Evolutionary conservation across 2,329 filamentous ascomycete species (phyloP), one percentile per base, ranked within the genome.

Genomic region (Hysterium pulicare): DNA sequence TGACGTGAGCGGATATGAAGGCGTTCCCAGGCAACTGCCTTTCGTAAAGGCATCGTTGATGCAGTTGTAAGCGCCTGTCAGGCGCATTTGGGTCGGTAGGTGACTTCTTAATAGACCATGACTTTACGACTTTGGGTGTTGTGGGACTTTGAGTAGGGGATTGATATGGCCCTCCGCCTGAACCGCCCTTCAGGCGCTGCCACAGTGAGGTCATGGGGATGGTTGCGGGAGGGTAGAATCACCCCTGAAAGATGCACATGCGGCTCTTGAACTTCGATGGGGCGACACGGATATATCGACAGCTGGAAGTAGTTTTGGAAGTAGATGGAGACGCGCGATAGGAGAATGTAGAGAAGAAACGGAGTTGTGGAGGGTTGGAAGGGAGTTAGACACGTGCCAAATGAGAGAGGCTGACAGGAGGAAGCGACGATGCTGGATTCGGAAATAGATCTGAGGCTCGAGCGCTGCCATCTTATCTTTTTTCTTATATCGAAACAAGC

Each of bases 1-100:
- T 71, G 8, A 74, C 69, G 45, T 76, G 71, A 0, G 72, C 73
- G 0, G 73, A 74, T 39, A 76, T 67, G 49, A 71, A 76, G 6
- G 72, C 69, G 28, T 72, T 63, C 3, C 73, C 72, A 0, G 72
- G 72, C 11, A 76, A 64, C 17, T 58, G 64, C 16, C 72, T 68
- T 51, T 77, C 73, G 41, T 76, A 76, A 31, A 76, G 67, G 43
- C 73, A 73, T 55, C 66, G 61, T 23, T 62, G 57, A 30, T 57
- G 54, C n/a, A 61, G 43, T 33, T 60, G 58, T 19, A 59, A 45
- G 38, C 58, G 49, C 37, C 54, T 54, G 19, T 47, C 46, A 3
- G 58, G 59, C 3, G 49, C 45, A 28, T 62, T 62, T 2, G 53
- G 53, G 39, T 61, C 58, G 40, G 50, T 51, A 31, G 49, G 41